phyloP scores from a whole-genome alignment of 148 eudicot genomes.

The Cornus suecica region DNA sequence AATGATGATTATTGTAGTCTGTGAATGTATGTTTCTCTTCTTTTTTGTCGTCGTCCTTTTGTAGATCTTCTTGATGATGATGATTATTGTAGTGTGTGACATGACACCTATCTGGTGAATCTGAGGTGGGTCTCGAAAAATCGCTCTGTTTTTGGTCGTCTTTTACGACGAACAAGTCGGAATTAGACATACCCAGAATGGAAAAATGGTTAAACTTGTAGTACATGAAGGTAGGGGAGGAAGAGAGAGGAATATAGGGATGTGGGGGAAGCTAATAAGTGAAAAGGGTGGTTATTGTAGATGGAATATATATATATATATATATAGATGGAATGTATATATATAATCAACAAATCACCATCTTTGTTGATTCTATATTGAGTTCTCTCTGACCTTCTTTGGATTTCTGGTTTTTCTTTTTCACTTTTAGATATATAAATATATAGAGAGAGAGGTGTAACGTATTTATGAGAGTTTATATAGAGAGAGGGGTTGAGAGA shows the following conservation, averaged over 20 bases:
- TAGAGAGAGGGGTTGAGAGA: neutral
- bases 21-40: no score
- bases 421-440: neutral
- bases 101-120: neutral
- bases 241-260: neutral
- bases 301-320: neutral
- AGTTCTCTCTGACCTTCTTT: neutral
- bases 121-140: neutral
- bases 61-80: neutral
- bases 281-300: neutral
- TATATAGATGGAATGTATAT: neutral
- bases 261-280: neutral
- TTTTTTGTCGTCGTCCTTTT: neutral
- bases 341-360: constrained; percentile 2
- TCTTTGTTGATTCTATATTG: neutral
- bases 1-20: neutral
- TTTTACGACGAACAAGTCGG: neutral
- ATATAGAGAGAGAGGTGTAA: constrained; percentile 6
- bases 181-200: constrained; percentile 10
- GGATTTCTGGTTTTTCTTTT: neutral
- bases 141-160: neutral
- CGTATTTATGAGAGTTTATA: neutral
- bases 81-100: neutral
- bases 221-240: constrained; percentile 1
- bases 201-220: neutral